Evolutionary conservation across 805 yeast species (phyloP).

Genomic region (Candida anglica): DNA sequence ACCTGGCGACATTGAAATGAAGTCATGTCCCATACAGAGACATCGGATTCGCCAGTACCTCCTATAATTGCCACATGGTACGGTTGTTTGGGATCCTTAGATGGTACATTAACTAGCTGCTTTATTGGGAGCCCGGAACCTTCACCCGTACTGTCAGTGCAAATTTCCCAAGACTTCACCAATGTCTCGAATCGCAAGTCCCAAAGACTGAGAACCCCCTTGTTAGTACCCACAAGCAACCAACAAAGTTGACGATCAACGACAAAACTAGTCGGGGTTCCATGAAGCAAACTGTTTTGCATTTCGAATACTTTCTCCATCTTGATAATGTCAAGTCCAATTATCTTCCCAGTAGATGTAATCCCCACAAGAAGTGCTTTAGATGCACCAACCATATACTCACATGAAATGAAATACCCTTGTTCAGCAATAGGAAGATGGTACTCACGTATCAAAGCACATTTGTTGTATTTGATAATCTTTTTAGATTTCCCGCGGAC

Average conservation of each 20-base stretch:
- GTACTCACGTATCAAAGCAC: constrained; percentile 37
- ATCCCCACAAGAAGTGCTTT: constrained; percentile 44
- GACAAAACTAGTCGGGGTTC: constrained; percentile 58
- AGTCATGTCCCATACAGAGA: constrained; percentile 75
- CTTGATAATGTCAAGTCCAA: constrained; percentile 54
- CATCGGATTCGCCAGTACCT: constrained; percentile 56
- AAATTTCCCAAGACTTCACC: constrained; percentile 61
- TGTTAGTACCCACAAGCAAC: constrained; percentile 70
- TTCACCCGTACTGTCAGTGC: constrained; percentile 35
- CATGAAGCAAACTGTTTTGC: constrained; percentile 59
- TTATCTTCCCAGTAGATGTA: constrained; percentile 51
- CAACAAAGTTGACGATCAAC: constrained; percentile 54
- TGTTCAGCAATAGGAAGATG: constrained; percentile 26
- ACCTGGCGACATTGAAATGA: constrained; percentile 50
- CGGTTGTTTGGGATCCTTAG: constrained; percentile 1
- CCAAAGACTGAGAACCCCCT: constrained; percentile 77
- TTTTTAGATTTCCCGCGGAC: constrained; percentile 28
- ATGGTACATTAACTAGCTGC: constrained; percentile 2
- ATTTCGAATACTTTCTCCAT: constrained; percentile 43
- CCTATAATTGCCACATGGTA: constrained; percentile 52
- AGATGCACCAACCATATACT: constrained; percentile 36
- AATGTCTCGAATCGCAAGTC: constrained; percentile 65
- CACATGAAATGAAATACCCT: constrained; percentile 43
- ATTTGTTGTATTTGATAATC: constrained; percentile 23
- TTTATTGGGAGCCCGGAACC: background rate